phyloP scores from a whole-genome alignment of 2,329 filamentous ascomycete genomes.

The Pseudogymnoascus sp. region DNA sequence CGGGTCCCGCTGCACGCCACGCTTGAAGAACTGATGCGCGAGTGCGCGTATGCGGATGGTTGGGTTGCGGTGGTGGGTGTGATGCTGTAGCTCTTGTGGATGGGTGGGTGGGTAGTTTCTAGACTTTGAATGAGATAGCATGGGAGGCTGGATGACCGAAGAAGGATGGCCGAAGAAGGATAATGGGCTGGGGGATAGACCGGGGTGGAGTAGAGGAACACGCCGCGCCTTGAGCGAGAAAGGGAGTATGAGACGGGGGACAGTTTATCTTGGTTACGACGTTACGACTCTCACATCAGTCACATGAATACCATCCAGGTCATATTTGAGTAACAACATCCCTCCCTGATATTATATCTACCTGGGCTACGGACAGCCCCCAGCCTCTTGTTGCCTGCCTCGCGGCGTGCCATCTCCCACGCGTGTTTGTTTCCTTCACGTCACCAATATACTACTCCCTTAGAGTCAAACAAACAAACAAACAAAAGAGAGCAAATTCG shows the following conservation, averaged over 20 bases:
- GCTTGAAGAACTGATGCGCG: slow-evolving; percentile 73
- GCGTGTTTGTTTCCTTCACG: neutral
- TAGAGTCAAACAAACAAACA: neutral
- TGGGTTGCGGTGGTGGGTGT: slow-evolving; percentile 79
- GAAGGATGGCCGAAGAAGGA: too few species aligned
- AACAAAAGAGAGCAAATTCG: neutral
- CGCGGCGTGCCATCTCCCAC: neutral
- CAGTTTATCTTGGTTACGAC: neutral
- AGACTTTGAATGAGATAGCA: neutral
- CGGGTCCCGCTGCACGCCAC: slow-evolving; percentile 71
- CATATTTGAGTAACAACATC: neutral
- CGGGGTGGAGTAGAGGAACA: neutral
- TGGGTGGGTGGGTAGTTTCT: neutral
- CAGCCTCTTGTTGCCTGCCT: neutral
- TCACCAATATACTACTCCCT: neutral
- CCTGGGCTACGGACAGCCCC: neutral
- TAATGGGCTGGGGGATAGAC: neutral
- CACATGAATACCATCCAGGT: neutral
- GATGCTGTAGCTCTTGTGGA: slow-evolving; percentile 40
- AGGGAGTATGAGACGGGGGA: neutral
- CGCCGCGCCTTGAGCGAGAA: neutral
- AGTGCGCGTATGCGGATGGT: slow-evolving; percentile 82
- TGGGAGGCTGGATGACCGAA: neutral
- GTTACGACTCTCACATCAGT: neutral
- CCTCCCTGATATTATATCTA: neutral